phyloP scores from a whole-genome alignment of 2,329 filamentous ascomycete species.

The Aspergillus niger region DNA sequence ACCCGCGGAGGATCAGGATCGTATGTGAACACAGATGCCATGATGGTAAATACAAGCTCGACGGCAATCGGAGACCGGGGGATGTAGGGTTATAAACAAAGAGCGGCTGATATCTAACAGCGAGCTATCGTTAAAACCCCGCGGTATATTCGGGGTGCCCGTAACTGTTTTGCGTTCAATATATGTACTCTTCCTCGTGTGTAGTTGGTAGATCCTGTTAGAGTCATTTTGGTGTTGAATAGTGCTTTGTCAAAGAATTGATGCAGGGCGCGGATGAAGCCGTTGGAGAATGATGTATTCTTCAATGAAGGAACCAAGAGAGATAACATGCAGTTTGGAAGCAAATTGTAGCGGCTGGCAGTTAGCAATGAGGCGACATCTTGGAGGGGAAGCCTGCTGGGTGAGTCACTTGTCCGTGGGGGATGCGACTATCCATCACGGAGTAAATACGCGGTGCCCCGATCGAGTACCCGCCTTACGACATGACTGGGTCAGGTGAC shows the following conservation, averaged over 20 bases:
- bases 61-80: not conserved
- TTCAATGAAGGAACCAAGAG: not conserved
- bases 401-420: constrained; percentile 3
- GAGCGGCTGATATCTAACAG: not conserved
- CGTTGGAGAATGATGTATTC: not conserved
- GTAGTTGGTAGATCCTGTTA: not conserved
- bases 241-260: not conserved
- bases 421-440: not conserved
- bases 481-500: constrained; percentile 15
- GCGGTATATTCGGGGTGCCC: not conserved
- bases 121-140: not conserved
- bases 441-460: not conserved
- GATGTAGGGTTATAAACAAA: not conserved
- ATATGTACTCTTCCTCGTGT: not conserved
- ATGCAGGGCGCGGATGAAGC: not conserved
- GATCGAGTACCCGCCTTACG: not conserved
- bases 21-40: constrained; percentile 97
- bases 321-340: not conserved
- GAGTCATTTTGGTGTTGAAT: not conserved
- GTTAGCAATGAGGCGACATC: not conserved
- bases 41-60: constrained; percentile 38
- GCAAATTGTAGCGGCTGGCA: not conserved
- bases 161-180: not conserved
- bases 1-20: constrained; percentile 85
- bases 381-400: not conserved